These are phyloP conservation scores for Bryoerythrophyllum caledonicum DNA, from an alignment of 225 moss, liverwort and hornwort species.

Conservation along the genomic window DNA sequence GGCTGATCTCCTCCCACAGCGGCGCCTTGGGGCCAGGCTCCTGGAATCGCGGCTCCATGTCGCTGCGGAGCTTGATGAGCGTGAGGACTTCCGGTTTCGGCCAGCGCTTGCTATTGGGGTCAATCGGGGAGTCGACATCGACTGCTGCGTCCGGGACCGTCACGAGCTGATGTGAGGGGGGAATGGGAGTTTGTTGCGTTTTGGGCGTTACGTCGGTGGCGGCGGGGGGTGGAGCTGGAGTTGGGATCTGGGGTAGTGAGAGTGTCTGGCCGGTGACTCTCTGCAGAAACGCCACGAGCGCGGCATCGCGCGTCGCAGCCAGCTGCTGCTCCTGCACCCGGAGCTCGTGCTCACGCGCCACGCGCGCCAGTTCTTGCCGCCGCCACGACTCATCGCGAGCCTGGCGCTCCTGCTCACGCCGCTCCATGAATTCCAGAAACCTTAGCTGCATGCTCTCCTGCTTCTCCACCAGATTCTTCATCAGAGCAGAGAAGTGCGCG, in stretches of 20 bases:
- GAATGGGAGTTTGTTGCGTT: neutral
- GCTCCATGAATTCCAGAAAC: constrained; percentile 89
- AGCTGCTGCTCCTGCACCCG: constrained; percentile 82
- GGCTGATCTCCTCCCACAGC: constrained; percentile 94
- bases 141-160: constrained; percentile 35
- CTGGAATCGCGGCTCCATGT: constrained; percentile 90
- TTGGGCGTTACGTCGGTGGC: too few relatives aligned
- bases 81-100: constrained; percentile 92
- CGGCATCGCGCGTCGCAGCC: constrained; percentile 84
- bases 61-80: constrained; percentile 89
- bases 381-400: constrained; percentile 85
- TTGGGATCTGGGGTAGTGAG: constrained; percentile 62
- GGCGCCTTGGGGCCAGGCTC: constrained; percentile 97
- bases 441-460: constrained; percentile 96
- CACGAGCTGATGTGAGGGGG: constrained; percentile 28
- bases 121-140: constrained; percentile 75
- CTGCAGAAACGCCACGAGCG: constrained; percentile 87
- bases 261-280: constrained; percentile 91
- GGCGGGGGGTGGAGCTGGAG: too few relatives aligned
- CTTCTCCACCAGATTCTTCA: constrained; percentile 89
- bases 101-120: constrained; percentile 95
- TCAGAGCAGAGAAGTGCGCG: constrained; percentile 62
- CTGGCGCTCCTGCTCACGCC: constrained; percentile 88
- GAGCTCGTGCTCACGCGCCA: constrained; percentile 78
- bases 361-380: constrained; percentile 80